A percentile compares a stretch with the other conserved stretches of the same genome.
phyloP scores from a whole-genome alignment of 83 land plant genomes.

The Picea engelmannii region DNA sequence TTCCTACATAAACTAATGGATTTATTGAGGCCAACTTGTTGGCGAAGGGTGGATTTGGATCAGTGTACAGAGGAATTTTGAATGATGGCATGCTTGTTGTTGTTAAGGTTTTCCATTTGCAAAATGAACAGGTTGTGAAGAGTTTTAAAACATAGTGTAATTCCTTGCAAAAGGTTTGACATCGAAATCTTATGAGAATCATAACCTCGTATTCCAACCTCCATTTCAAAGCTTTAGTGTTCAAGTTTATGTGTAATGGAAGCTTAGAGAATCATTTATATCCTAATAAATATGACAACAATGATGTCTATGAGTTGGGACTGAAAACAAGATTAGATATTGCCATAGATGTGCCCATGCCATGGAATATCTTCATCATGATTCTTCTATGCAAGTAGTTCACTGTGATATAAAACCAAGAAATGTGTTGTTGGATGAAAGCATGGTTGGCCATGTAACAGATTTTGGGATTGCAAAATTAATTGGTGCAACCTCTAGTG shows the following conservation, averaged over 20 bases:
- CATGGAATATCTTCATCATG: constrained; percentile 16
- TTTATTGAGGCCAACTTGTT: constrained; percentile 16
- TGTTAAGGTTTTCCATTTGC: constrained; percentile 18
- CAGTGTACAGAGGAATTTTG: neutral
- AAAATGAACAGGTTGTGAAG: neutral
- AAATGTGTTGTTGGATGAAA: neutral
- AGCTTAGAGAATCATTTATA: constrained; percentile 16
- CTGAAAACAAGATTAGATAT: neutral
- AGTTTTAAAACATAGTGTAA: constrained; percentile 22
- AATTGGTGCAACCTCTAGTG: neutral
- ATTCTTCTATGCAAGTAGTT: neutral
- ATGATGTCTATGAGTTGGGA: neutral
- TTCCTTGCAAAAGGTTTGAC: neutral
- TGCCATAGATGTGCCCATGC: constrained; percentile 15
- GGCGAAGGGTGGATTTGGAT: constrained; percentile 15
- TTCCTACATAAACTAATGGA: constrained; percentile 14
- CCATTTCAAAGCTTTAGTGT: constrained; percentile 1
- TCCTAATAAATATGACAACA: neutral
- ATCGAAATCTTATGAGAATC: constrained; percentile 21
- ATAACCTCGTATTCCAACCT: constrained; percentile 6
- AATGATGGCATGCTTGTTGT: neutral
- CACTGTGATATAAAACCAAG: constrained; percentile 5
- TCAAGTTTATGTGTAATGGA: constrained; percentile 19
- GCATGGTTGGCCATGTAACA: constrained; percentile 3
- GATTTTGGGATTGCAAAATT: constrained; percentile 23